A percentile compares a stretch with the other conserved stretches of the same genome.
phyloP scores from a whole-genome alignment of 768 basidiomycete species.

The Lentinula boryana region DNA sequence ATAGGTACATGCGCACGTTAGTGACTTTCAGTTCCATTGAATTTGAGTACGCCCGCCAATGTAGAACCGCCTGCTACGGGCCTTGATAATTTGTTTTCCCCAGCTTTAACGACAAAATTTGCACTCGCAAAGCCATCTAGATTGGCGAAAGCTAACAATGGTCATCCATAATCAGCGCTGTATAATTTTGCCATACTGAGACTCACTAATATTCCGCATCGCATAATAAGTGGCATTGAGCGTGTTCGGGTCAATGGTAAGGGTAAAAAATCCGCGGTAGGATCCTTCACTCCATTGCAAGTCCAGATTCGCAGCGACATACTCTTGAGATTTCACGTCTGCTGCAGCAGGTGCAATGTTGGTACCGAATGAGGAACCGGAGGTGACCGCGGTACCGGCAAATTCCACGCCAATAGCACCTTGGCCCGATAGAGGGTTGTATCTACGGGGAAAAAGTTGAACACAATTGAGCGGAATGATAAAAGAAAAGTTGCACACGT shows the following conservation, averaged over 20 bases:
- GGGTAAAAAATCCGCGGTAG: conserved; percentile 54
- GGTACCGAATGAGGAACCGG: conserved; percentile 38
- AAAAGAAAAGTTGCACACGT: conserved; percentile 22
- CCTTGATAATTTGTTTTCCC: conserved; percentile 39
- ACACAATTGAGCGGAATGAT: neutral
- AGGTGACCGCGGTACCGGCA: conserved; percentile 55
- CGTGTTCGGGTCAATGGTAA: conserved; percentile 37
- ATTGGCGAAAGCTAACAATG: conserved; percentile 27
- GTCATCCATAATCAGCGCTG: neutral
- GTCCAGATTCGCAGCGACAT: conserved; percentile 38
- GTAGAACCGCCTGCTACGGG: conserved; percentile 43
- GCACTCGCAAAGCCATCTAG: conserved; percentile 39
- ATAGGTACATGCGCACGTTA: neutral
- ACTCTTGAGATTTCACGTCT: conserved; percentile 26
- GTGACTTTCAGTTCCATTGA: conserved; percentile 9
- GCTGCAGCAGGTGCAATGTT: conserved; percentile 31
- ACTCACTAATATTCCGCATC: conserved; percentile 42
- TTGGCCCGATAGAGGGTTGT: conserved; percentile 39
- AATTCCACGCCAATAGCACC: conserved; percentile 57
- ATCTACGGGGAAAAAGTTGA: conserved; percentile 20
- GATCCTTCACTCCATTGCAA: conserved; percentile 59
- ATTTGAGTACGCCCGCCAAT: conserved; percentile 37
- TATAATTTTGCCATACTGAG: neutral
- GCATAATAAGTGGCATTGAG: conserved; percentile 50
- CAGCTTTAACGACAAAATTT: conserved; percentile 33